Base-by-base conservation (phyloP, 2,329 filamentous ascomycete genomes). In the Talaromyces sp. region DNA sequence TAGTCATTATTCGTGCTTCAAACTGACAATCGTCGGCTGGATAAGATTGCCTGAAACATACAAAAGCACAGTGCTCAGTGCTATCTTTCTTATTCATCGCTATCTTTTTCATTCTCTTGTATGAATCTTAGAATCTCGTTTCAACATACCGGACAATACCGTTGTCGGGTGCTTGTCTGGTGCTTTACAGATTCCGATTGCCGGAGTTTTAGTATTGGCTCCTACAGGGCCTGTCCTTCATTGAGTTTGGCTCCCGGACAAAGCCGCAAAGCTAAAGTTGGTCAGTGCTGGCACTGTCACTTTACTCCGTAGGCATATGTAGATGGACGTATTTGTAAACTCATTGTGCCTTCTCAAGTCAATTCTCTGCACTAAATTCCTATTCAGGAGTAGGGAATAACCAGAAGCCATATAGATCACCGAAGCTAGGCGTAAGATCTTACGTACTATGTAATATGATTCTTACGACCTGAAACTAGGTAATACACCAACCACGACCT, bases 401-500 rank as follows among this genome's bases (percentile, higher is more conserved):
- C 13, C 27, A 19, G 27, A 35, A 35, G 48, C 48, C n/a, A 19
- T 35, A 54, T 35, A 33, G 27, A 52, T 19, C 27, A 33, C 14
- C 27, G 24, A 27, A 54, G 5, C 31, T 22, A 19, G 50, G 16
- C 19, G 27, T 33, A 54, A 33, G 27, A 52, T 11, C n/a, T 16
- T 33, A 19, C 7, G 31, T 8, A 13, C 19, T 54, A 3, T 22
- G 22, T 22, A 22, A 22, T 22, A 22, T 22, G 22, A 22, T 22
- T 22, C 22, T 54, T 19, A 19, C 31, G 50, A n/a, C 50, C 50
- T 52, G 31, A 57, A 37, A 31, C 60, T 56, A 57, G 50, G 74
- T 81, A 5, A 78, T 80, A 78, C 68, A 78, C 80, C 52, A 77
- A 72, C 24, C 27, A 33, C 7, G 70, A 75, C 13, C 76, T 77